Evolutionary conservation across 495 filamentous ascomycete species (phyloP), one percentile per base, ranked within the genome.

Genomic region (Aspergillus taichungensis): DNA sequence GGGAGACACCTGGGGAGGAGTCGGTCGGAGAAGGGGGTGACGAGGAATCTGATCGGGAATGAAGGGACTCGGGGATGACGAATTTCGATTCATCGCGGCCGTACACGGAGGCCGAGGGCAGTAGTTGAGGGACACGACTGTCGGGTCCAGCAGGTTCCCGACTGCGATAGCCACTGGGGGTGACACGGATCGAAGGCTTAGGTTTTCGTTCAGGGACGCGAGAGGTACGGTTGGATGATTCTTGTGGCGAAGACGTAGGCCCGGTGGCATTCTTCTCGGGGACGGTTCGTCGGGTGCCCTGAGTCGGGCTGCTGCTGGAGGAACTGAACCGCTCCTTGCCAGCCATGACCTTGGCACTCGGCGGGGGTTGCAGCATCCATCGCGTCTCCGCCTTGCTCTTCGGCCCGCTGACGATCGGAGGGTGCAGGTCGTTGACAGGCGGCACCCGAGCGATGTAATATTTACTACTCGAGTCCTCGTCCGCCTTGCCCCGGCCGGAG

Each of bases 331-430:
- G 64, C 45, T 76, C 76, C 58, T 89, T 91, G 47, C 88, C 87
- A 52, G 81, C 83, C 89, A 95, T 95, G 38, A 95, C 67, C 54
- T 78, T 84, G 12, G 88, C 86, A 40, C 76, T 76, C 32, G 89
- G 89, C 3, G 88, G 88, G 3, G 88, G 89, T 61, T 91, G 85
- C 30, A 94, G 68, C 87, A 95, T 92, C 89, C 89, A 95, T 53
- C 68, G 67, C n/a, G 80, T 81, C 42, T 83, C 85, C 18, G 78
- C 78, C 40, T 71, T 74, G 56, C 80, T 77, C 12, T 71, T 63
- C 6, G 86, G 84, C 48, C 79, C 81, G 59, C 85, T 85, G 40
- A 94, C 87, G 42, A 91, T 83, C 8, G 89, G 87, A 8, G 88
- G 88, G 55, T 94, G 87, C 30, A 86, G 74, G 50, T 94, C 87